Base-by-base conservation (phyloP, 768 basidiomycete genomes). In the Asterophora lycoperdoides region DNA sequence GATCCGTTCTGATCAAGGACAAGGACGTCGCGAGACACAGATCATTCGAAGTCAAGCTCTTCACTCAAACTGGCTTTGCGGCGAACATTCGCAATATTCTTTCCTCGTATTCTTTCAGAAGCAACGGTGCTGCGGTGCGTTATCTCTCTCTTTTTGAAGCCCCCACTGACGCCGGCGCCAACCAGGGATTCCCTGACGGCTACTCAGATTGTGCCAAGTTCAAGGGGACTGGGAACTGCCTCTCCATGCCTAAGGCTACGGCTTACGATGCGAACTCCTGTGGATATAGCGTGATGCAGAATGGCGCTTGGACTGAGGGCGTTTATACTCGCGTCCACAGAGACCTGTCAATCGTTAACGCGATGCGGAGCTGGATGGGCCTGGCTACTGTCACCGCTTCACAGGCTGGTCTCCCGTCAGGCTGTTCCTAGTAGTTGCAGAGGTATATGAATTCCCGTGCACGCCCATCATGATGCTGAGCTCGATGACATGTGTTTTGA, bases 201-300 rank as follows among this genome's bases (percentile, higher is more conserved):
- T 39, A 38, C 26, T 47, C 46, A 4, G 46, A 47, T 14, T 47
- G 46, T 18, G 29, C 46, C 4, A 38, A 26, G 23, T 47, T 47
- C 36, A 47, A 47, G 20, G 26, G 23, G 28, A 39, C 46, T 2
- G 46, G 46, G 5, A 47, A 36, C 20, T 47, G 46, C 18, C 36
- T 47, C 5, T 47, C 46, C 7, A 47, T 47, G 46, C 46, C 46
- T 10, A 20, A 19, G 37, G 37, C 46, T 14, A 38, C 37, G 26
- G 46, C 46, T 5, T 47, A 47, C 37, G 46, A 47, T 26, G 46
- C 46, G n/a, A 47, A 39, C 17, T 36, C 46, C 5, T 47, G 46
- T 26, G 46, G 46, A 4, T 47, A 47, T 26, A 47, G 46, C 19
- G 36, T 47, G 15, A 14, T 47, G 28, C 46, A 39, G 13, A 28